These are phyloP conservation scores for Carex littledalei DNA, from an alignment of 176 grass and related monocot species.

Conservation along the genomic window DNA sequence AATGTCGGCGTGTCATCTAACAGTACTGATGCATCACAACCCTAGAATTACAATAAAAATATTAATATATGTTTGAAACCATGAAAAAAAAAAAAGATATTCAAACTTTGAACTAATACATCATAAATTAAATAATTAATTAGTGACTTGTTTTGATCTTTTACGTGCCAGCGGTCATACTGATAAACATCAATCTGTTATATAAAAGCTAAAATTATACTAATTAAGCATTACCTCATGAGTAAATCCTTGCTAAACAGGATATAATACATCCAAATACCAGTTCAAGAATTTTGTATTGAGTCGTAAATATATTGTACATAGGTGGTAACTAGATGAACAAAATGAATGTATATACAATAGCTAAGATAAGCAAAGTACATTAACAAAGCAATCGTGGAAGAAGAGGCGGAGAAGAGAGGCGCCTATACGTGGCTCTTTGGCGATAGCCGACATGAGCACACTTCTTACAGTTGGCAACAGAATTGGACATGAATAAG, in stretches of 20 bases:
- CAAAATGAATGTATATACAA: not conserved
- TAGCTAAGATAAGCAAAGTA: not conserved
- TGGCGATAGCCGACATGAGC: constrained; percentile 18
- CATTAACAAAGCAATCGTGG: constrained; percentile 63
- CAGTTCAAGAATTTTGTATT: not conserved
- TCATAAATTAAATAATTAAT: not conserved
- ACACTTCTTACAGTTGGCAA: constrained; percentile 32
- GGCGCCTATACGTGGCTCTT: constrained; percentile 50
- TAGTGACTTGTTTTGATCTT: no score
- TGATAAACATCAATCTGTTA: constrained; percentile 19
- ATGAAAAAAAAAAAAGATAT: not conserved
- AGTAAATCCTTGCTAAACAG: not conserved
- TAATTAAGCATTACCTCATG: not conserved
- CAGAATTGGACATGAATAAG: constrained; percentile 44
- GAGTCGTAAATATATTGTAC: not conserved
- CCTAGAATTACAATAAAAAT: constrained; percentile 7
- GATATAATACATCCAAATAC: not conserved
- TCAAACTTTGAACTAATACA: not conserved
- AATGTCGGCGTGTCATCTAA: constrained; percentile 31
- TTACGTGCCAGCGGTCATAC: no score
- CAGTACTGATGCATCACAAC: constrained; percentile 37
- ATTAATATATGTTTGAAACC: not conserved
- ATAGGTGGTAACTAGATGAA: not conserved
- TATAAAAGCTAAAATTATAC: not conserved
- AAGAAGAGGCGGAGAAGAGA: constrained; percentile 65